Base-by-base conservation (phyloP, 139 green algal genomes). In the Volvox africanus region DNA sequence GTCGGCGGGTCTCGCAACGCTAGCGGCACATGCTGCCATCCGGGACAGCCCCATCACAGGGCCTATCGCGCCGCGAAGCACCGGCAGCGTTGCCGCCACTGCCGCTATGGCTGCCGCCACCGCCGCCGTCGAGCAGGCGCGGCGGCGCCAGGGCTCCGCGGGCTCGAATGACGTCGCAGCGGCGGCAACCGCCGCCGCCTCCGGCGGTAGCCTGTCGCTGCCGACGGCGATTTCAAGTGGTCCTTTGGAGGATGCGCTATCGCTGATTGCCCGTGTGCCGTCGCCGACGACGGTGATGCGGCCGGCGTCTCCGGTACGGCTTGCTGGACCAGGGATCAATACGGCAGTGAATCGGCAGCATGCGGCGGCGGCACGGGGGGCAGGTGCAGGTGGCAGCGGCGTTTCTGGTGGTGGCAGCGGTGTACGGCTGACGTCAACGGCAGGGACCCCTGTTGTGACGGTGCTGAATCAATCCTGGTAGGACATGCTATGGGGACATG, bases 301-400 rank as follows among this genome's bases (percentile, higher is more conserved):
- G 67, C 83, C 83, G 24, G 24, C 26, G 9, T 89, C 83, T 36
- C 83, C 83, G 26, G 28, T 32, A 14, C 67, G 83, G 50, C 12
- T 89, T 36, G 26, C 83, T 68, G 83, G 83, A 1, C 83, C 83
- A 2, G 83, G 83, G 3, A 61, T 89, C 19, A 68, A 89, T 68
- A 78, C 83, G 11, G 83, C 83, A 22, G 9, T 30, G 35, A 44
- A 89, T 37, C 12, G 83, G 35, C 83, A 89, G 67, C 36, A 80
- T 32, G 83, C 83, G 83, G 83, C 83, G 83, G 83, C 83, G 83
- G 83, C 83, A 65, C 68, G 83, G 0, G 83, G 83, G 6, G 82
- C 13, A 12, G 65, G 62, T 12, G 65, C 33, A 2, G 62, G 22
- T 13, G 83, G 83, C 32, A 67, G 24, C 33, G 65, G 82, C 62